Evolutionary conservation across 2,329 filamentous ascomycete species (phyloP), one percentile per base, ranked within the genome.

Genomic region (Didymella exigua): DNA sequence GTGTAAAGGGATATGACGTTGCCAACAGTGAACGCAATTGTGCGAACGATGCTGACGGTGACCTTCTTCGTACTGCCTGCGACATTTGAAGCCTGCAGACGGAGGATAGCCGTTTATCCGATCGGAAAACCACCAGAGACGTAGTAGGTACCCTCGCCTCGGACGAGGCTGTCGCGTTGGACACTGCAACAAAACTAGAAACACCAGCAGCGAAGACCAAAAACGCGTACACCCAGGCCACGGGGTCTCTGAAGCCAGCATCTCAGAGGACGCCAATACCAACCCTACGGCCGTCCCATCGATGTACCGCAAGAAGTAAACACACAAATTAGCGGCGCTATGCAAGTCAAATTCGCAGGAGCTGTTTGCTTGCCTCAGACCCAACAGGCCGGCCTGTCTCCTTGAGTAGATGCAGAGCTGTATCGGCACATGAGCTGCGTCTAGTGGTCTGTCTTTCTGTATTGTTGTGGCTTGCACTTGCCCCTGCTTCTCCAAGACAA

Each of bases 261-360:
- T 77, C 77, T 11, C 71, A 68, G 56, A 84, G 80, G 0, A 85
- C 72, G 42, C 85, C 83, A 55, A 84, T 85, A 0, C 85, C 81
- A 2, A 82, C 82, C 77, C 63, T 84, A 85, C 0, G 0, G 82
- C 79, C 56, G 81, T 78, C 69, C 85, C 86, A 68, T 84, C 82
- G 61, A 84, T 81, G 56, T 82, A 84, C 58, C 85, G 82, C 5
- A 85, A 71, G 2, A 80, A 68, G 42, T 79, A 83, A 0, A 80
- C 82, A 77, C 76, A 31, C 76, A 77, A 2, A 86, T 76, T 5
- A 85, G 72, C 0, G 83, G 83, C 56, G 8, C 85, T 61, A 0
- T 78, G 65, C 53, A 78, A 71, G 54, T 85, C 83, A 38, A 85
- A 78, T 81, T 14, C 77, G 73, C 26, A 48, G 16, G 2, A 48